These are phyloP conservation scores for Salix dunnii DNA, from an alignment of 345 rosid genomes.

Conservation along the genomic window DNA sequence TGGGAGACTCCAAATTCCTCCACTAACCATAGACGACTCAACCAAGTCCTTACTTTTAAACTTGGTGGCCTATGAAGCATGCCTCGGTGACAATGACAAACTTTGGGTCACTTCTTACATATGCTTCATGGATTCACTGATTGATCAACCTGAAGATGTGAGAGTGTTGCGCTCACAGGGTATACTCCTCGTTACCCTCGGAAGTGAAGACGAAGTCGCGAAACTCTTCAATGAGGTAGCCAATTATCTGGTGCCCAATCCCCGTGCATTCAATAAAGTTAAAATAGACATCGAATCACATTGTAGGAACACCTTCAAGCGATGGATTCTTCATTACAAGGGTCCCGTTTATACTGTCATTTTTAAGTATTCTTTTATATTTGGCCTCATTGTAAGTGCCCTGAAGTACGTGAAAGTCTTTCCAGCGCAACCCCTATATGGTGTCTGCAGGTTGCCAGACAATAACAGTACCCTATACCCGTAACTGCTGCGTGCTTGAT, in stretches of 20 bases:
- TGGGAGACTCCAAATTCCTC: slow-evolving; percentile 12
- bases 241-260: slow-evolving; percentile 8
- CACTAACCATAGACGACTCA: neutral
- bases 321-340: neutral
- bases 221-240: slow-evolving; percentile 11
- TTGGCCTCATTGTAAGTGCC: neutral
- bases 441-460: too few species aligned
- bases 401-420: neutral
- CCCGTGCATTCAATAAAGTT: neutral
- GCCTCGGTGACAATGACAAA: neutral
- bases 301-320: neutral
- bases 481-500: too few species aligned
- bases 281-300: neutral
- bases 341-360: neutral
- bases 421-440: neutral
- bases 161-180: slow-evolving; percentile 12
- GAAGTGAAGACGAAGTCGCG: slow-evolving; percentile 13
- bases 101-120: slow-evolving; percentile 12
- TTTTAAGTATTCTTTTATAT: neutral
- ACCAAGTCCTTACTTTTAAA: neutral
- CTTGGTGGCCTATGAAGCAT: slow-evolving; percentile 10
- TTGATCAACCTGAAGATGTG: slow-evolving; percentile 16
- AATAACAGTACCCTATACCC: too few species aligned
- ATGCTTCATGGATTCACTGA: slow-evolving; percentile 15
- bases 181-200: slow-evolving; percentile 8